Evolutionary conservation across 345 rosid genomes (phyloP).

Genomic region (Pugionium dolabratum): DNA sequence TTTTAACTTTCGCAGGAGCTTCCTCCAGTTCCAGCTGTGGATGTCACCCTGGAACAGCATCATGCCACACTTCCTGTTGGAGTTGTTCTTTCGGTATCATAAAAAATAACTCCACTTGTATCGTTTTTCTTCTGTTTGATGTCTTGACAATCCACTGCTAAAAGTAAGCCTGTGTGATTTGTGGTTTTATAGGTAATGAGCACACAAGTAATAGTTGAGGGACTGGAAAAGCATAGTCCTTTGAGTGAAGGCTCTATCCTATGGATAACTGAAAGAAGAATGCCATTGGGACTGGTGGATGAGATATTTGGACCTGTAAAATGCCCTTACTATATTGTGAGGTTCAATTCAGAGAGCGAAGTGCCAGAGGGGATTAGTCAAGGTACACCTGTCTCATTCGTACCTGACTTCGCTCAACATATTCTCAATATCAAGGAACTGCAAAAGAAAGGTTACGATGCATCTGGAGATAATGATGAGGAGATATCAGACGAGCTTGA

Average conservation of each 20-base stretch:
- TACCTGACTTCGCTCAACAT: constrained; percentile 72
- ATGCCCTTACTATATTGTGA: constrained; percentile 77
- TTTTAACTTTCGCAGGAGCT: constrained; percentile 53
- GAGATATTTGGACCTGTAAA: constrained; percentile 96
- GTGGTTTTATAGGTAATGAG: constrained; percentile 56
- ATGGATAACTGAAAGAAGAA: constrained; percentile 71
- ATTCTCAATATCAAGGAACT: constrained; percentile 70
- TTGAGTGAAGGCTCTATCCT: constrained; percentile 81
- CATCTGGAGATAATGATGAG: constrained; percentile 94
- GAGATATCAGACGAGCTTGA: constrained; percentile 75
- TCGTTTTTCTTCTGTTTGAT: constrained; percentile 24
- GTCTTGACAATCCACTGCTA: constrained; percentile 15
- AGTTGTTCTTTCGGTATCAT: constrained; percentile 67
- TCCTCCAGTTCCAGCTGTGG: constrained; percentile 78
- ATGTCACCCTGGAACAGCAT: constrained; percentile 58
- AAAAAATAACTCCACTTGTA: neutral
- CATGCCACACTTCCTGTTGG: constrained; percentile 84
- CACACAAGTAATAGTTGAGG: constrained; percentile 84
- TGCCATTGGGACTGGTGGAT: constrained; percentile 76
- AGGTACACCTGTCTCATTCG: constrained; percentile 73
- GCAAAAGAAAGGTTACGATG: constrained; percentile 92
- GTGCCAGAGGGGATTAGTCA: constrained; percentile 61
- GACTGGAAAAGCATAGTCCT: constrained; percentile 75
- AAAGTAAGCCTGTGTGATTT: constrained; percentile 13
- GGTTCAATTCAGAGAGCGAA: constrained; percentile 89